Evolutionary conservation across 805 yeast genomes (phyloP).

Genomic region (Sugiyamaella lignohabitans): DNA sequence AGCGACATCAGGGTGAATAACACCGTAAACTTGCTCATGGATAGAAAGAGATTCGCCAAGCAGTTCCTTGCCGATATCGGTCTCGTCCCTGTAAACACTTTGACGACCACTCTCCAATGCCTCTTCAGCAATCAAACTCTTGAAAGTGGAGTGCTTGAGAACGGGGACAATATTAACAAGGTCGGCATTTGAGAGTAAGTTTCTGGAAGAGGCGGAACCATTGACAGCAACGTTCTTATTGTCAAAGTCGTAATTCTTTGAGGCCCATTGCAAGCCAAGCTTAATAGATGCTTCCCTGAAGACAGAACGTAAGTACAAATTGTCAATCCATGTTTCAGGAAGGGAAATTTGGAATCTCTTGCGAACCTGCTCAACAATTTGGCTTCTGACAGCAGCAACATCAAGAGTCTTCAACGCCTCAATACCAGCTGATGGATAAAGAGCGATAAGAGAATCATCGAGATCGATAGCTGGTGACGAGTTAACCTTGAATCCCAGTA

Average conservation of each 20-base stretch:
- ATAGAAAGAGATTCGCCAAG: conserved; percentile 64
- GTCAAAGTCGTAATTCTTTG: conserved; percentile 43
- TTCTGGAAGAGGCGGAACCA: background rate
- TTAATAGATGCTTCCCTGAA: conserved; percentile 68
- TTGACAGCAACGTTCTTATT: conserved; percentile 20
- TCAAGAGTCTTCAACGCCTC: conserved; percentile 40
- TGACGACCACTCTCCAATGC: conserved; percentile 39
- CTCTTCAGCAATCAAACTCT: conserved; percentile 65
- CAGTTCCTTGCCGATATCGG: conserved; percentile 53
- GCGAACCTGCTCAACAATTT: conserved; percentile 48
- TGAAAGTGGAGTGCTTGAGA: conserved; percentile 64
- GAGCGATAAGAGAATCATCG: conserved; percentile 37
- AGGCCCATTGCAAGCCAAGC: conserved; percentile 80
- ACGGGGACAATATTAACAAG: conserved; percentile 64
- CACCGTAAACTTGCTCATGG: conserved; percentile 78
- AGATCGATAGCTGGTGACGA: conserved; percentile 36
- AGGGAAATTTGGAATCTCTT: conserved; percentile 59
- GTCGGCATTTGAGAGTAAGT: conserved; percentile 51
- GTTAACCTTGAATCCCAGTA: conserved; percentile 42
- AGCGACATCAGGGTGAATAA: conserved; percentile 72
- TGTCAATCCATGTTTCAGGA: conserved; percentile 43
- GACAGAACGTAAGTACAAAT: conserved; percentile 39
- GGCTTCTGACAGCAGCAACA: conserved; percentile 38
- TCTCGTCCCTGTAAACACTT: conserved; percentile 24
- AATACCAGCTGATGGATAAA: conserved; percentile 38